Evolutionary conservation across 768 basidiomycete species (phyloP).

Genomic region (Rhodotorula toruloides): DNA sequence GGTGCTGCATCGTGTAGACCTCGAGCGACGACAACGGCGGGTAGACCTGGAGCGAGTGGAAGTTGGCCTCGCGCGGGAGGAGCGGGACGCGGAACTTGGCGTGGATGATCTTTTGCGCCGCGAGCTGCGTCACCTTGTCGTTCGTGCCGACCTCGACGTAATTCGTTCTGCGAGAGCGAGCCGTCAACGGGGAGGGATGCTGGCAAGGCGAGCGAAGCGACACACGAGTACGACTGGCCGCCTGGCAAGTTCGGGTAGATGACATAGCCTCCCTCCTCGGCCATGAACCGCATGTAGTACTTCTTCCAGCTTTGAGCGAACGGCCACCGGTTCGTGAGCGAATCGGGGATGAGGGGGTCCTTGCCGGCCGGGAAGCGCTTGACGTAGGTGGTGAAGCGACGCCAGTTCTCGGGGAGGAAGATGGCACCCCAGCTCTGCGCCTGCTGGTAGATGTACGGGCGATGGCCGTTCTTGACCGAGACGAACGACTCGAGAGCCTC

Average conservation of each 20-base stretch:
- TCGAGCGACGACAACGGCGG: background rate
- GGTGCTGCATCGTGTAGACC: background rate
- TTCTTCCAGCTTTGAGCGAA: constrained; percentile 1
- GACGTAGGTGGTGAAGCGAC: background rate
- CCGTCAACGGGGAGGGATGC: no score
- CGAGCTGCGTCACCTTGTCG: background rate
- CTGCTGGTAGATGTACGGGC: constrained; percentile 9
- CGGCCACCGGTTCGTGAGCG: constrained; percentile 1
- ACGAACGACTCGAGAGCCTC: constrained; percentile 5
- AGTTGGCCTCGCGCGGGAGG: background rate
- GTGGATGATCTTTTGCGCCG: background rate
- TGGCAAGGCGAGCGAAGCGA: no score
- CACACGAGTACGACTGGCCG: background rate
- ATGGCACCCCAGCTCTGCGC: constrained; percentile 15
- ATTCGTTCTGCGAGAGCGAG: background rate
- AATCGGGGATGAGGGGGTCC: background rate
- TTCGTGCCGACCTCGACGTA: background rate
- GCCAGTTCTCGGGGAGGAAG: constrained; percentile 6
- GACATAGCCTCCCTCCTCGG: constrained; percentile 7
- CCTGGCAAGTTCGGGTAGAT: constrained; percentile 12
- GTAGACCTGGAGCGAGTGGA: background rate
- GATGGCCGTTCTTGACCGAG: background rate
- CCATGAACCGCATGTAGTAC: constrained; percentile 7
- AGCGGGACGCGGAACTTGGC: background rate
- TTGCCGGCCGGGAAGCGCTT: background rate